Base-by-base conservation (phyloP, 140 eudicot genomes). In the Erigeron philadelphicus region DNA sequence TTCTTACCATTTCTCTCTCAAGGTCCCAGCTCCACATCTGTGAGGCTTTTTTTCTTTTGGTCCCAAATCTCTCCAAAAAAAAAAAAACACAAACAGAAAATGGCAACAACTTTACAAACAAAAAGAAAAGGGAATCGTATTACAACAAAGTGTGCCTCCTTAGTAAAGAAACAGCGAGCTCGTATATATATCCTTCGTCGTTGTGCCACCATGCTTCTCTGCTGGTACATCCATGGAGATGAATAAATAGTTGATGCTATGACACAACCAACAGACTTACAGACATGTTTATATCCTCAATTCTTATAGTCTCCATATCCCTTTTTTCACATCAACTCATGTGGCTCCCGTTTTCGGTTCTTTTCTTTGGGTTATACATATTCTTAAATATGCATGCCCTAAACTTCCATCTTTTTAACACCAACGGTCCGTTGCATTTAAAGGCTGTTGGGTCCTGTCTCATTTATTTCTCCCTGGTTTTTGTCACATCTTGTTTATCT, bases 131-230 rank as follows among this genome's bases (percentile, higher is more conserved):
- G 86, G n/a, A 71, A 56, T 25, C 83, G 97, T 0, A 71, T 90
- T 76, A 75, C 95, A 35, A 78, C 84, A 54, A 90, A 90, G 72
- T 87, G 95, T 67, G 85, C 95, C 11, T 67, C 90, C 16, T 71
- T 90, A 71, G 88, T 90, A 12, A 90, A 85, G 73, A 85, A 90
- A 74, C 97, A 90, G 58, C 81, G 95, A 3, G 97, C 94, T 47
- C 82, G 95, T 2, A 78, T 87, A 41, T 90, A 90, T 81, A 90
- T 90, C 72, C 86, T 87, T 48, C 88, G 92, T 31, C 93, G 97
- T 49, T 90, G 97, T 73, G 97, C 97, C 72, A 87, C 97, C 78
- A 90, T 85, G 90, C 87, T 90, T 67, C 81, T 85, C 18, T 90
- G 97, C 42, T 90, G 85, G 88, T 90, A 90, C 82, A 85, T 90